A percentile compares a stretch with the other conserved stretches of the same genome.
These are phyloP conservation scores for Saccharomycopsis fermentans DNA, from an alignment of 805 yeast species.

Conservation along the genomic window DNA sequence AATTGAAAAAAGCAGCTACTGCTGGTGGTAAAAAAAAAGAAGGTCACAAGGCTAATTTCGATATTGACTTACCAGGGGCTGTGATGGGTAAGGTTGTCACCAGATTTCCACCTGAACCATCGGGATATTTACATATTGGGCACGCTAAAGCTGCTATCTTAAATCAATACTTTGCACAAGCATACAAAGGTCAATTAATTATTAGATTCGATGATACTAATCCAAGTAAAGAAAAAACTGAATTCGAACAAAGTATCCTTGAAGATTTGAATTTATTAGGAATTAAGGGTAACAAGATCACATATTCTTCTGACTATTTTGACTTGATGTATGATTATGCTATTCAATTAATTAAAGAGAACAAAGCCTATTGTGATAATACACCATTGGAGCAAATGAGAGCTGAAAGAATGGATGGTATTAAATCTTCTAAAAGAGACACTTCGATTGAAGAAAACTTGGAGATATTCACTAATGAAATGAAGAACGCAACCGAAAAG, in stretches of 20 bases:
- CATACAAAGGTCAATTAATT: slow-evolving; percentile 91
- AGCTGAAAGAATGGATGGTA: slow-evolving; percentile 97
- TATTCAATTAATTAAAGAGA: slow-evolving; percentile 80
- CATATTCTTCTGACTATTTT: slow-evolving; percentile 92
- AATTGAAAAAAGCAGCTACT: slow-evolving; percentile 62
- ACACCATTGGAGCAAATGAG: slow-evolving; percentile 93
- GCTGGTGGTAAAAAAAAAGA: slow-evolving; percentile 56
- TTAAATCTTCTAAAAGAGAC: slow-evolving; percentile 84
- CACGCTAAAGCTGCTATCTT: slow-evolving; percentile 97
- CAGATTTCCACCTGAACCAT: slow-evolving; percentile 99
- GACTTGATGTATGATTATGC: slow-evolving; percentile 84
- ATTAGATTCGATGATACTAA: slow-evolving; percentile 97
- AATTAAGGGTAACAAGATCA: slow-evolving; percentile 78
- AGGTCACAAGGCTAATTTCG: slow-evolving; percentile 88
- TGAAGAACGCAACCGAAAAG: slow-evolving; percentile 88
- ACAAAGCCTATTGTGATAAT: slow-evolving; percentile 96
- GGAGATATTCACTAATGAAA: slow-evolving; percentile 74
- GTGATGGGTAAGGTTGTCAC: slow-evolving; percentile 92
- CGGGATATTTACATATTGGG: slow-evolving; percentile 98
- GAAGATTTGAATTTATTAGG: slow-evolving; percentile 89
- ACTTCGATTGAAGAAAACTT: slow-evolving; percentile 89
- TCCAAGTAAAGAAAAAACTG: slow-evolving; percentile 92
- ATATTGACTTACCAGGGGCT: slow-evolving; percentile 87
- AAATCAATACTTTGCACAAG: slow-evolving; percentile 93
- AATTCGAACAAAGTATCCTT: slow-evolving; percentile 86